Evolutionary conservation across 2,329 filamentous ascomycete species (phyloP).

Genomic region (Epichloe hybrida): DNA sequence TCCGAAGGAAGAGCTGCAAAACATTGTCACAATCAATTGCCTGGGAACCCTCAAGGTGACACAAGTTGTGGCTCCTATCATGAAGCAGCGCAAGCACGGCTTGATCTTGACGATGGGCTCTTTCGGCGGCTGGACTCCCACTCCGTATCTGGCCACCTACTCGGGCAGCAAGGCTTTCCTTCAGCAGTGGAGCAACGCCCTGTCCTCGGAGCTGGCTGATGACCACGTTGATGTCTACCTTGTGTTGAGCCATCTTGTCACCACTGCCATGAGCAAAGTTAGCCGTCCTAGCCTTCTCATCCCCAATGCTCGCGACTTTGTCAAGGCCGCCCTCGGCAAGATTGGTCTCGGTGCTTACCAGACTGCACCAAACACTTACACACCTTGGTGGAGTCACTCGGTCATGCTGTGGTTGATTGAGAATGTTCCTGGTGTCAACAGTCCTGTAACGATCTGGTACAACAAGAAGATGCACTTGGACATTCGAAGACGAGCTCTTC

Average conservation of each 20-base stretch:
- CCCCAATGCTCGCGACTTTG: slow-evolving; percentile 71
- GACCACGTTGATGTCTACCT: slow-evolving; percentile 82
- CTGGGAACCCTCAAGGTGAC: slow-evolving; percentile 80
- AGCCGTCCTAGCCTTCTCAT: slow-evolving; percentile 64
- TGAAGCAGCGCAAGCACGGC: slow-evolving; percentile 72
- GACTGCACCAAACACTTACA: slow-evolving; percentile 68
- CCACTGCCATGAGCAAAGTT: slow-evolving; percentile 94
- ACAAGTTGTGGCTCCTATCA: slow-evolving; percentile 68
- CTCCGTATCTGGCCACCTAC: slow-evolving; percentile 87
- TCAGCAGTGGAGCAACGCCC: slow-evolving; percentile 84
- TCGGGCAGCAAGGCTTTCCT: slow-evolving; percentile 96
- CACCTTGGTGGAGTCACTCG: slow-evolving; percentile 86
- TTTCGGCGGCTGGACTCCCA: slow-evolving; percentile 84
- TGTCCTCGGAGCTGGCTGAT: slow-evolving; percentile 69
- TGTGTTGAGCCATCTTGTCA: slow-evolving; percentile 83
- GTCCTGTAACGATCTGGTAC: slow-evolving; percentile 30
- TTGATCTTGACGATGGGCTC: slow-evolving; percentile 96
- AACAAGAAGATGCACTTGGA: slow-evolving; percentile 63
- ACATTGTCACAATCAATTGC: slow-evolving; percentile 94
- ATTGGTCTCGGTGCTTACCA: slow-evolving; percentile 72
- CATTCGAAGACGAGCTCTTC: slow-evolving; percentile 70
- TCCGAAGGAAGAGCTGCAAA: slow-evolving; percentile 61
- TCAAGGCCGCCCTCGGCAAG: slow-evolving; percentile 63
- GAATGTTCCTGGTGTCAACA: slow-evolving; percentile 38
- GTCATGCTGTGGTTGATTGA: slow-evolving; percentile 74